These are phyloP conservation scores for Xylaria nigripes DNA, from an alignment of 495 filamentous ascomycete genomes.

Conservation along the genomic window DNA sequence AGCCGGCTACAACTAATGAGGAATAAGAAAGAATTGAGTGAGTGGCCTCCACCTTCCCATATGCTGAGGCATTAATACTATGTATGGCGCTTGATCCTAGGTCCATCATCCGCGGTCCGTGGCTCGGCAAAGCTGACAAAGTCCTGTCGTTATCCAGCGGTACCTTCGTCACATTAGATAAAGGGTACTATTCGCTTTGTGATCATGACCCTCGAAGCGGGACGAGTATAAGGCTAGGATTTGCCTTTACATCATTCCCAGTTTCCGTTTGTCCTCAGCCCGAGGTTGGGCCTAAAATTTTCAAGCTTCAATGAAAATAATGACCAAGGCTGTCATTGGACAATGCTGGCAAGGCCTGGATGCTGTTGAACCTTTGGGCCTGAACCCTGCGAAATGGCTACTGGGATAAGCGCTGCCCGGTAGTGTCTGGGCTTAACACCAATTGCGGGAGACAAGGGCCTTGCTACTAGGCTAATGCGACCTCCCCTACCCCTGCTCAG, in stretches of 20 bases:
- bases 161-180: neutral
- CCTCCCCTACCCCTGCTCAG: constrained; percentile 9
- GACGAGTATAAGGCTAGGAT: neutral
- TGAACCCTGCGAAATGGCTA: constrained; percentile 4
- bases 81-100: neutral
- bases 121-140: neutral
- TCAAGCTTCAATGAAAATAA: neutral
- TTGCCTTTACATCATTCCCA: neutral
- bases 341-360: neutral
- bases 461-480: constrained; percentile 10
- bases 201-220: neutral
- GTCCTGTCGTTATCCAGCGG: neutral
- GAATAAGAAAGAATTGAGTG: neutral
- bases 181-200: neutral
- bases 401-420: constrained; percentile 4
- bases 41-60: neutral
- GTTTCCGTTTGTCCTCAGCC: neutral
- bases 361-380: constrained; percentile 4
- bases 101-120: neutral
- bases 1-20: constrained; percentile 1
- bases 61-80: neutral
- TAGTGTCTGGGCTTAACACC: constrained; percentile 2
- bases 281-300: neutral
- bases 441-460: constrained; percentile 5
- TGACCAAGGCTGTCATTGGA: constrained; percentile 2